Evolutionary conservation across 805 yeast species (phyloP), one percentile per base, ranked within the genome.

Genomic region (Metschnikowia santaceciliae): DNA sequence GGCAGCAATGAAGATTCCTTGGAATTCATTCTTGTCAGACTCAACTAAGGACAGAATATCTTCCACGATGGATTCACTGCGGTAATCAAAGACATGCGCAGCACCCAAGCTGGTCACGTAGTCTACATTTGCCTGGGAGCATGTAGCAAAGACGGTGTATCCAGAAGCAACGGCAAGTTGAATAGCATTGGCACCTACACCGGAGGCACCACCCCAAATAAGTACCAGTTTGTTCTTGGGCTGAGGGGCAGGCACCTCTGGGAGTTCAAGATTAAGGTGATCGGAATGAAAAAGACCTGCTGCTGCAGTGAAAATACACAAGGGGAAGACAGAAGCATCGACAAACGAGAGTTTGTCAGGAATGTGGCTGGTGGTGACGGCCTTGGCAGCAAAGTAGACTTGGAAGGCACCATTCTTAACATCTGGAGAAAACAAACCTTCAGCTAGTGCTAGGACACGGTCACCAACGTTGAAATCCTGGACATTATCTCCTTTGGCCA

Each of bases 121-220:
- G 8, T 37, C 55, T 11, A 23, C 15, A 19, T 52, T 49, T 42
- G 50, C 38, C 17, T n/a, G 46, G 10, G 55, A 52, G 33, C 51
- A 44, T 19, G 53, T 49, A 34, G 55, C 17, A 2, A 52, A 40
- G n/a, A 52, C 55, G 7, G 40, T 32, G 23, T 49, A 52, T 14
- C 55, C 55, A 8, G 50, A 49, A 42, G 51, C 53, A 10, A 41
- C 46, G n/a, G 55, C 55, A 44, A 52, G 11, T 34, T 52, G 55
- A n/a, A 52, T 50, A 6, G 55, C 55, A 22, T 43, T 46, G 23
- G 49, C 36, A 13, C 55, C 55, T 13, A 50, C 53, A 33, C 51
- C 47, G 7, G 55, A 49, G n/a, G 55, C 50, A 10, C 55, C 55
- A 11, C 55, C 55, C 55, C 55, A 52, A n/a, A 52, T 37, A 33